Base-by-base conservation (phyloP, 768 basidiomycete genomes). In the Suillus luteus region DNA sequence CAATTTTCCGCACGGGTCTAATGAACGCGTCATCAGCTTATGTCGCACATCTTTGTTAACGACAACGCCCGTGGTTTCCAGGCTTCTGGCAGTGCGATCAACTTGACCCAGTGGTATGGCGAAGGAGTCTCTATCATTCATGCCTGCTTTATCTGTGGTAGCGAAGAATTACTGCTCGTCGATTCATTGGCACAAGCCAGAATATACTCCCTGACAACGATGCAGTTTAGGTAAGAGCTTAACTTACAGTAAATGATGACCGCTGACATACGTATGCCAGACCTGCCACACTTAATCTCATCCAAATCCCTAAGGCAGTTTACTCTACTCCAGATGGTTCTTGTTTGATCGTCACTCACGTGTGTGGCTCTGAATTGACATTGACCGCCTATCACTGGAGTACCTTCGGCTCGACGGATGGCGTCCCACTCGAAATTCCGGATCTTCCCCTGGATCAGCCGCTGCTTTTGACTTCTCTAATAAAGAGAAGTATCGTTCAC, bases 271-370 rank as follows among this genome's bases (percentile, higher is more conserved):
- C 38, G 59, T 10, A 9, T 51, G 10, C 5, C 57, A 86, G 85
- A 31, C 82, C 84, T 12, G 81, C 85, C 0, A 73, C 79, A 0
- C 66, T 86, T 5, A 71, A 78, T 17, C 72, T 86, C 7, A 65
- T 71, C 0, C 64, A 68, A 17, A 55, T 70, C 3, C 83, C 84
- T 0, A 64, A 58, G 17, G 70, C 66, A n/a, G 74, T 82, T 19
- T 74, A 73, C 68, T 80, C 84, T 1, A 80, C 86, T 0, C 85
- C 86, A 0, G 86, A 87, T 66, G 85, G 84, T 0, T 77, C 86
- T 27, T 86, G 85, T 65, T 68, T 87, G n/a, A 41, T 86, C 19
- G 70, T 76, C 2, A 66, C 76, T 8, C 74, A 78, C 41, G 57
- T 60, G 2, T 55, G 69, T 48, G 71, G 70, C n/a, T 52, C 68